Percentiles rank a stretch among this genome's conserved stretches.
Conservation (phyloP, 495 filamentous ascomycete genomes). For the Chaetomium fimeti region DNA sequence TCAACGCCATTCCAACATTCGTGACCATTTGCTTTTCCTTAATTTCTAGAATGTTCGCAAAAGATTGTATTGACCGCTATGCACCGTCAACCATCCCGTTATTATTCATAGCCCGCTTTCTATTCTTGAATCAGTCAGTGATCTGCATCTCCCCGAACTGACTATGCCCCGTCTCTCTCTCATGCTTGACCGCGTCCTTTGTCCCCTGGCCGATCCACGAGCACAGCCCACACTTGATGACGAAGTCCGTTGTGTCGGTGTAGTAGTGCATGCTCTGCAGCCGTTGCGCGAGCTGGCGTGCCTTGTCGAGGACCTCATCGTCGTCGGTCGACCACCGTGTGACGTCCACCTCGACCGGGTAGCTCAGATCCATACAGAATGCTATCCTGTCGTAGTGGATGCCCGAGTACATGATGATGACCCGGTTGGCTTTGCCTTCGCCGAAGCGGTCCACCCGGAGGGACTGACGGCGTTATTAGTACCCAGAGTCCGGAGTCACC, state of each 20-base stretch:
- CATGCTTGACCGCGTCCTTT: slow-evolving; percentile 34
- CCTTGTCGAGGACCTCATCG: slow-evolving; percentile 64
- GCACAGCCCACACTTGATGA: slow-evolving; percentile 77
- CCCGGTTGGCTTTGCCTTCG: slow-evolving; percentile 65
- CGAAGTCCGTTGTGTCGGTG: slow-evolving; percentile 82
- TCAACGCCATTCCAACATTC: neutral
- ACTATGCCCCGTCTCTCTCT: slow-evolving; percentile 36
- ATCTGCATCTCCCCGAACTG: slow-evolving; percentile 40
- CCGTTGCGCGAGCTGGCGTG: slow-evolving; percentile 65
- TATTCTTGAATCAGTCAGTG: neutral
- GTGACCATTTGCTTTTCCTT: neutral
- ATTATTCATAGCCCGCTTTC: neutral
- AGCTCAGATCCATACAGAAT: slow-evolving; percentile 61
- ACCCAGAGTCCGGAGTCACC: neutral
- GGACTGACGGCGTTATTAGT: slow-evolving; percentile 25
- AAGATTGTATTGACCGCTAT: neutral
- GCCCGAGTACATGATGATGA: slow-evolving; percentile 86
- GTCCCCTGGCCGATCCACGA: slow-evolving; percentile 71
- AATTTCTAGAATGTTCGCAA: neutral
- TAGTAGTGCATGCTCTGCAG: slow-evolving; percentile 77
- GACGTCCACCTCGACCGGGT: slow-evolving; percentile 69
- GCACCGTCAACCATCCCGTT: neutral
- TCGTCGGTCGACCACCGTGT: slow-evolving; percentile 71
- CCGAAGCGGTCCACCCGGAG: slow-evolving; percentile 69
- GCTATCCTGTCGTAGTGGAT: slow-evolving; percentile 96